Evolutionary conservation across 2,329 filamentous ascomycete species (phyloP).

Genomic region (Westerdykella ornata): DNA sequence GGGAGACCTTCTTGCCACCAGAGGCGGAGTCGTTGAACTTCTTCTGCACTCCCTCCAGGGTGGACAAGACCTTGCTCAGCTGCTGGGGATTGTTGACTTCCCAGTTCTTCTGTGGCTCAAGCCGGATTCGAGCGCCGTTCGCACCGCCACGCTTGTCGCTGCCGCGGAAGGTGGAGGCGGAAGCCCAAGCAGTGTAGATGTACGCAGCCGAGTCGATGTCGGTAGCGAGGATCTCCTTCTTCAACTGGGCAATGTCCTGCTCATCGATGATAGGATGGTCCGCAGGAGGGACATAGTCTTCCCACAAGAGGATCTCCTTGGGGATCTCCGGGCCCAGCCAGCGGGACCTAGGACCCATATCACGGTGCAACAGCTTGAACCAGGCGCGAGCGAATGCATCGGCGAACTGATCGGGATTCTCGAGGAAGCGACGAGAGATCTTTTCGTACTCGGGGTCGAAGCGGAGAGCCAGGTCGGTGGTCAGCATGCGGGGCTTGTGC

Average conservation of each 20-base stretch:
- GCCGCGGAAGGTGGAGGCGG: conserved; percentile 40
- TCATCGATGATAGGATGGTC: conserved; percentile 55
- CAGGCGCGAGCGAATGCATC: conserved; percentile 67
- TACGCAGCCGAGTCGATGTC: conserved; percentile 56
- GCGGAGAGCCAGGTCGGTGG: conserved; percentile 65
- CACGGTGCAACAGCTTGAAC: conserved; percentile 80
- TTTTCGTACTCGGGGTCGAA: conserved; percentile 68
- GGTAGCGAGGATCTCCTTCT: conserved; percentile 60
- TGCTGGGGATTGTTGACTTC: conserved; percentile 65
- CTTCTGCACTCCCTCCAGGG: conserved; percentile 59
- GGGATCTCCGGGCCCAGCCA: conserved; percentile 72
- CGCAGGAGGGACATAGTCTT: conserved; percentile 61
- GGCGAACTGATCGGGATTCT: conserved; percentile 60
- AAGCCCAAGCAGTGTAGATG: conserved; percentile 44
- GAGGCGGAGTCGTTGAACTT: conserved; percentile 53
- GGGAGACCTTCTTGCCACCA: conserved; percentile 62
- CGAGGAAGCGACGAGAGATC: conserved; percentile 64
- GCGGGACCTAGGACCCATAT: conserved; percentile 64
- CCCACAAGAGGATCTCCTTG: conserved; percentile 63
- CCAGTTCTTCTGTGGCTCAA: conserved; percentile 66
- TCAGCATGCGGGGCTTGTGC: conserved; percentile 70
- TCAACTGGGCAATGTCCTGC: conserved; percentile 58
- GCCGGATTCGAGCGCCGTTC: conserved; percentile 71
- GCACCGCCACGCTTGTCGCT: conserved; percentile 77
- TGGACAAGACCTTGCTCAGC: conserved; percentile 54